A percentile compares a stretch with the other conserved stretches of the same genome.
These are phyloP conservation scores for Trichosporon sp. DNA, from an alignment of 1,284 basidiomycete genomes.

Conservation along the genomic window DNA sequence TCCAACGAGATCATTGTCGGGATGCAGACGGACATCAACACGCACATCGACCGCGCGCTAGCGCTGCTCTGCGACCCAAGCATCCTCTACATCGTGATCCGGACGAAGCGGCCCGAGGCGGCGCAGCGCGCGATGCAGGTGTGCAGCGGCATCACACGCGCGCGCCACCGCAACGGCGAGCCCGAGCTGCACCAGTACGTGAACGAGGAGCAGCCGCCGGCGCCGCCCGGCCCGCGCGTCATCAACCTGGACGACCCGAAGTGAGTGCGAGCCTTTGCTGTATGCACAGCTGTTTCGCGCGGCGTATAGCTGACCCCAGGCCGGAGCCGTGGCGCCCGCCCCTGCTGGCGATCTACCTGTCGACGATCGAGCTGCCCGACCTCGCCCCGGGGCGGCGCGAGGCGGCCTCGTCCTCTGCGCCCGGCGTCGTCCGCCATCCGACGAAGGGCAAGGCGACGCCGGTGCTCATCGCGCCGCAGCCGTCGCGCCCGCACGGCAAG, in stretches of 20 bases:
- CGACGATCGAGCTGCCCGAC: slow-evolving; percentile 47
- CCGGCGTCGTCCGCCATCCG: not conserved
- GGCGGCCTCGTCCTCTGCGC: not conserved
- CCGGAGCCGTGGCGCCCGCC: slow-evolving; percentile 32
- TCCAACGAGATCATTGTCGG: slow-evolving; percentile 47
- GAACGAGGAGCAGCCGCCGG: slow-evolving; percentile 31
- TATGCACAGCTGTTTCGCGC: too few species aligned
- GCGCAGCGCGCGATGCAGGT: slow-evolving; percentile 42
- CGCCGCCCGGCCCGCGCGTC: slow-evolving; percentile 29
- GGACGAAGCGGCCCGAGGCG: slow-evolving; percentile 33
- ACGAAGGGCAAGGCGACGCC: not conserved
- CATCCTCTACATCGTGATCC: slow-evolving; percentile 43
- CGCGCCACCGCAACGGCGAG: slow-evolving; percentile 39
- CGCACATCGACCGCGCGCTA: slow-evolving; percentile 35
- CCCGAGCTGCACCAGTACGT: slow-evolving; percentile 46
- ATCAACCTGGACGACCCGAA: slow-evolving; percentile 43
- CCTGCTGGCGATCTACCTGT: slow-evolving; percentile 45
- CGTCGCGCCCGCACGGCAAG: not conserved
- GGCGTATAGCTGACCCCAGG: not conserved
- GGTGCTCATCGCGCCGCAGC: not conserved
- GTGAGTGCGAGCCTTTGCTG: not conserved
- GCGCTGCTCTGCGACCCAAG: slow-evolving; percentile 34
- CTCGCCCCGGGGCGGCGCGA: slow-evolving; percentile 22
- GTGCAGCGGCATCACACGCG: slow-evolving; percentile 39
- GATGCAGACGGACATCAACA: slow-evolving; percentile 29